A percentile compares a stretch with the other conserved stretches of the same genome.
Evolutionary conservation across 306 rosid genomes (phyloP).

Genomic region (Gleditsia sinensis): DNA sequence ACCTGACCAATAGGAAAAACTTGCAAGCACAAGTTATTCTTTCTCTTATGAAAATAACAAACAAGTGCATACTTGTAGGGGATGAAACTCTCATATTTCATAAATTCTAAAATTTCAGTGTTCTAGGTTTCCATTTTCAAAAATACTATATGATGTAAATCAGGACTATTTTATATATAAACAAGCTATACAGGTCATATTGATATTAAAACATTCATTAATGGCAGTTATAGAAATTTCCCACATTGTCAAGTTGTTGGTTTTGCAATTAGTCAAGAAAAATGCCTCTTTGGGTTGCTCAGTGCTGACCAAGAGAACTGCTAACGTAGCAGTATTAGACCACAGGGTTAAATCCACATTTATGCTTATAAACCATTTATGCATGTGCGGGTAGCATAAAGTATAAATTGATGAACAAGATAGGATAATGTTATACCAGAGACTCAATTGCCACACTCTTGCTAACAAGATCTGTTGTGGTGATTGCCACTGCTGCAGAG

Average conservation of each 20-base stretch:
- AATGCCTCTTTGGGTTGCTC: not conserved
- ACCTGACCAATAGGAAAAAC: conserved; percentile 54
- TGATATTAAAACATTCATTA: not conserved
- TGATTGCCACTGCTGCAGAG: conserved; percentile 92
- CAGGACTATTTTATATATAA: not conserved
- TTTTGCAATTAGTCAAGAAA: conserved; percentile 8
- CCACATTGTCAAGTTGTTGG: not conserved
- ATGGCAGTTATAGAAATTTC: not conserved
- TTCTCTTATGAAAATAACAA: conserved; percentile 8
- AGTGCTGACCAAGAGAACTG: conserved; percentile 20
- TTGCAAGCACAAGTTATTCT: conserved; percentile 23
- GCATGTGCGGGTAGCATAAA: not conserved
- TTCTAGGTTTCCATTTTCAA: not conserved
- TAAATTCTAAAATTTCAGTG: not conserved
- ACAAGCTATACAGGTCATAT: not conserved
- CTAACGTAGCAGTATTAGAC: conserved; percentile 10
- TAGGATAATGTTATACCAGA: conserved; percentile 52
- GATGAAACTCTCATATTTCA: conserved; percentile 10
- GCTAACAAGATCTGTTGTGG: conserved; percentile 94
- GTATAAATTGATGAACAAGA: conserved; percentile 12
- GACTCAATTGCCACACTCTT: conserved; percentile 94
- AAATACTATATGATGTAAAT: not conserved
- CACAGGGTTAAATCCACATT: conserved; percentile 15
- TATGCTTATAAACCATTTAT: not conserved
- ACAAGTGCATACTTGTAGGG: not conserved